Evolutionary conservation across 768 basidiomycete genomes (phyloP), one percentile per base, ranked within the genome.

Genomic region (Boletus reticulatus): DNA sequence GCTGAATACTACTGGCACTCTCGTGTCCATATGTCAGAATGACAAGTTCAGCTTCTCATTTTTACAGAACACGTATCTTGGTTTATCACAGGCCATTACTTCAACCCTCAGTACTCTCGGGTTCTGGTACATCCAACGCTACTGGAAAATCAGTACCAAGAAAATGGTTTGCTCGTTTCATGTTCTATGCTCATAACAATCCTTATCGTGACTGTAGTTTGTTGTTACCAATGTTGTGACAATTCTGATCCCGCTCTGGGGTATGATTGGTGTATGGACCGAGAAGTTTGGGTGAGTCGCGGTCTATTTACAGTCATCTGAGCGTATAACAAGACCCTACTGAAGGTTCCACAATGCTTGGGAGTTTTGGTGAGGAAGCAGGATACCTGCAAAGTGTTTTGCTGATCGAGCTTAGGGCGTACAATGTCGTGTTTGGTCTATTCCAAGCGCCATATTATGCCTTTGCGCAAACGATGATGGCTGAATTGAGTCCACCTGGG

Each of bases 381-480:
- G 16, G 19, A 14, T n/a, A n/a, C 1, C 34, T 32, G 8, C 19
- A 22, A 36, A 1, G 2, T 5, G 3, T 16, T 20, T 39, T 31
- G 12, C 59, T 58, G 27, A 56, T 41, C 44, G 2, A 46, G 37
- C 37, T 24, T 56, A 88, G 87, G 85, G 84, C 82, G 6, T 93
- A 92, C 73, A 92, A 91, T 55, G 76, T 90, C 48, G 71, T 92
- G 3, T 89, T 87, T 61, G 89, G 90, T 13, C 70, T 92, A 11
- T 91, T 91, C 78, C 88, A 92, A 73, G 88, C 88, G 1, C 92
- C 92, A 0, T 94, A 92, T 72, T 94, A 90, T 66, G 89, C 92
- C 1, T 91, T 88, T 67, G 84, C 89, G 4, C 86, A 89, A 66
- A 92, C 88, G 0, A 88, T 90, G 87, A 92, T 92, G 89, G 88